Conservation (phyloP, 1,284 basidiomycete species). For the Apiotrichum sp. region DNA sequence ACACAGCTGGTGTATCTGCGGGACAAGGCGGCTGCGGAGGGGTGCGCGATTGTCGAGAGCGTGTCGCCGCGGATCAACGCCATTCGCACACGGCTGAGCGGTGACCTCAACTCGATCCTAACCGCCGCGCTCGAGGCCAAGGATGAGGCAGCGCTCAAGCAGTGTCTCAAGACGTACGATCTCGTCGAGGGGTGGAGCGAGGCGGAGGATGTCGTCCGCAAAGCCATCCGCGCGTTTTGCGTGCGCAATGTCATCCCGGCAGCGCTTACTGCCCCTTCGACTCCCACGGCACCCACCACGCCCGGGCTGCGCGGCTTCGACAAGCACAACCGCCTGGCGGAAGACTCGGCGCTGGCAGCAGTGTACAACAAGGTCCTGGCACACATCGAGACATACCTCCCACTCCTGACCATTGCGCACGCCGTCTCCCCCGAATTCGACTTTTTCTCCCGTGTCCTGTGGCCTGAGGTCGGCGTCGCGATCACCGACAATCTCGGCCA, state of each 20-base stretch:
- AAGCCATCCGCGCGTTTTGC: slow-evolving; percentile 65
- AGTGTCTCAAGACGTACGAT: slow-evolving; percentile 79
- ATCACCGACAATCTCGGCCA: slow-evolving; percentile 77
- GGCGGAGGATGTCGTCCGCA: slow-evolving; percentile 74
- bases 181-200: slow-evolving; percentile 70
- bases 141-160: slow-evolving; percentile 55
- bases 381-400: slow-evolving; percentile 66
- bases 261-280: slow-evolving; percentile 18
- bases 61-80: slow-evolving; percentile 69
- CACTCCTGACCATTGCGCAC: slow-evolving; percentile 70
- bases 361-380: slow-evolving; percentile 76
- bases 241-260: slow-evolving; percentile 23
- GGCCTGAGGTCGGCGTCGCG: slow-evolving; percentile 71
- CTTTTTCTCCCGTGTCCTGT: slow-evolving; percentile 78
- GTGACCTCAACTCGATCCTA: slow-evolving; percentile 76
- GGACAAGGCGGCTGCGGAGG: slow-evolving; percentile 67
- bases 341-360: slow-evolving; percentile 51
- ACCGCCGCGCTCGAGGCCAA: slow-evolving; percentile 50
- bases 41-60: slow-evolving; percentile 70
- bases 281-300: slow-evolving; percentile 27
- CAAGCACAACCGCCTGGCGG: slow-evolving; percentile 1
- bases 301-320: slow-evolving; percentile 8
- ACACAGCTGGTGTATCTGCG: slow-evolving; percentile 83
- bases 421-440: slow-evolving; percentile 57
- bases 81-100: slow-evolving; percentile 71